These are phyloP conservation scores for Delphinella strobiligena DNA, from an alignment of 2,329 filamentous ascomycete genomes.

Conservation along the genomic window DNA sequence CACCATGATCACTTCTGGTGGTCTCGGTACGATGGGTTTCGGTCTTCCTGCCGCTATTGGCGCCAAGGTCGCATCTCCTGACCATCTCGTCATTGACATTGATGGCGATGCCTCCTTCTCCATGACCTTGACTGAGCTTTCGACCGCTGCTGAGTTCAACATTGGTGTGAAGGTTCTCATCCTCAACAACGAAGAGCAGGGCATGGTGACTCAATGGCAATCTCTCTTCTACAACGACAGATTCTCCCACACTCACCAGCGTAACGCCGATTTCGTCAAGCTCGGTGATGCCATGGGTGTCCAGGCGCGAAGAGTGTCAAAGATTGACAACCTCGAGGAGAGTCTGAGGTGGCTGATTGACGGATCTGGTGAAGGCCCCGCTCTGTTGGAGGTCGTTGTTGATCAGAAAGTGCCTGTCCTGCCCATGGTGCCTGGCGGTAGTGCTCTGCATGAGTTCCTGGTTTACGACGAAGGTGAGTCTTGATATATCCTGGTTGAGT, in stretches of 20 bases:
- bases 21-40: slow-evolving; percentile 91
- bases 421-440: slow-evolving; percentile 89
- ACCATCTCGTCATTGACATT: slow-evolving; percentile 85
- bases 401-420: slow-evolving; percentile 88
- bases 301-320: slow-evolving; percentile 57
- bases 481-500: slow-evolving; percentile 6
- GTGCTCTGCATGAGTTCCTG: slow-evolving; percentile 83
- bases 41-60: slow-evolving; percentile 91
- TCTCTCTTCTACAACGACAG: slow-evolving; percentile 94
- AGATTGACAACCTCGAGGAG: slow-evolving; percentile 65
- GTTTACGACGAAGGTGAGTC: slow-evolving; percentile 66
- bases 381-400: slow-evolving; percentile 80
- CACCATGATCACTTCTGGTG: slow-evolving; percentile 92
- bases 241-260: slow-evolving; percentile 84
- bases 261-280: slow-evolving; percentile 94
- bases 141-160: slow-evolving; percentile 87
- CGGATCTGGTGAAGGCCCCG: slow-evolving; percentile 63
- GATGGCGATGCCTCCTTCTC: slow-evolving; percentile 98
- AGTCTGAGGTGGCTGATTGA: slow-evolving; percentile 81
- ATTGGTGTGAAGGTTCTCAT: slow-evolving; percentile 93
- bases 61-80: slow-evolving; percentile 73
- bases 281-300: slow-evolving; percentile 85
- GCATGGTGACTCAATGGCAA: slow-evolving; percentile 99
- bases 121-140: slow-evolving; percentile 95
- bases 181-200: slow-evolving; percentile 94